phyloP scores from a whole-genome alignment of 257 asterid genomes.

The Penstemon barbatus region DNA sequence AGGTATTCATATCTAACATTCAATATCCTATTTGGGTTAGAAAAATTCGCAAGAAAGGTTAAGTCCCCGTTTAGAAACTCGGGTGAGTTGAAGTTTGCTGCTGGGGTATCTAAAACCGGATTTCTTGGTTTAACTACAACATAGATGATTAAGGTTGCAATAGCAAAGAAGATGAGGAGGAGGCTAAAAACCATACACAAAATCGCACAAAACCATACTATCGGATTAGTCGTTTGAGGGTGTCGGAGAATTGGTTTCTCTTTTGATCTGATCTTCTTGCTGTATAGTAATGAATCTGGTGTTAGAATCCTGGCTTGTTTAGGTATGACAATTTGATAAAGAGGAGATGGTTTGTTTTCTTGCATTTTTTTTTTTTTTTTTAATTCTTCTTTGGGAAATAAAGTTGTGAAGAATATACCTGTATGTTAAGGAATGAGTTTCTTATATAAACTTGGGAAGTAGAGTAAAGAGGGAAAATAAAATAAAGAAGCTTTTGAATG shows the following conservation, averaged over 20 bases:
- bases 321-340: constrained; percentile 28
- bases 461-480: constrained; percentile 39
- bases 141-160: constrained; percentile 57
- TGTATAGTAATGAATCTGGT: constrained; percentile 16
- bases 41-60: constrained; percentile 67
- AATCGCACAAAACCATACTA: constrained; percentile 65
- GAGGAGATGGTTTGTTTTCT: constrained; percentile 39
- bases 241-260: constrained; percentile 50
- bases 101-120: constrained; percentile 67
- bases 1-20: constrained; percentile 58
- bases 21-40: constrained; percentile 74
- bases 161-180: constrained; percentile 67
- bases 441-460: constrained; percentile 36
- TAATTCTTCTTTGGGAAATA: no score
- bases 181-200: constrained; percentile 63
- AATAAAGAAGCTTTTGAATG: constrained; percentile 45
- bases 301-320: constrained; percentile 39
- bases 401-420: constrained; percentile 17
- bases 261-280: constrained; percentile 39
- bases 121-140: constrained; percentile 57
- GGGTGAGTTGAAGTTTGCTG: constrained; percentile 65
- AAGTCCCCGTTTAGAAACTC: constrained; percentile 66
- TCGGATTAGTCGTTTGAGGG: constrained; percentile 59
- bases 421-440: constrained; percentile 20
- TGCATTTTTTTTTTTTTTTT: constrained; percentile 26